A percentile compares a stretch with the other conserved stretches of the same genome.
phyloP scores from a whole-genome alignment of 352 stramenopile genomes.

The Phytopythium ostracodes region DNA sequence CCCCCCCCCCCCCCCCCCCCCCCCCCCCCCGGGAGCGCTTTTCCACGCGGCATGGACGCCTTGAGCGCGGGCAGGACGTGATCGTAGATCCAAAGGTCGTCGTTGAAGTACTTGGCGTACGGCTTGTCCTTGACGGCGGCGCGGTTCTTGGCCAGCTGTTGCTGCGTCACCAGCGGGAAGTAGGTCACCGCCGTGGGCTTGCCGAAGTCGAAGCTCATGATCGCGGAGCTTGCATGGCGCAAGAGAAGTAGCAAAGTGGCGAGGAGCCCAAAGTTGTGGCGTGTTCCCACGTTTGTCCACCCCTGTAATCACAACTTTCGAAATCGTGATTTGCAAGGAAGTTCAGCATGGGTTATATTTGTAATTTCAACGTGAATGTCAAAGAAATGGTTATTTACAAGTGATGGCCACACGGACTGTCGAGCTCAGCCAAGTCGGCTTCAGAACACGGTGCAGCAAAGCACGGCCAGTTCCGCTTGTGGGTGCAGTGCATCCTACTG shows the following conservation, averaged over 20 bases:
- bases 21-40: too few relatives aligned
- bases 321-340: too few relatives aligned
- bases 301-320: too few relatives aligned
- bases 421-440: not conserved
- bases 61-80: constrained; percentile 1
- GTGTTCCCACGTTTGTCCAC: too few relatives aligned
- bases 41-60: not conserved
- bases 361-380: too few relatives aligned
- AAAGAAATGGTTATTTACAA: too few relatives aligned
- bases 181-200: constrained; percentile 3
- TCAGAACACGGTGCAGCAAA: not conserved
- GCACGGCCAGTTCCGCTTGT: not conserved
- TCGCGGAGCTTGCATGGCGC: not conserved
- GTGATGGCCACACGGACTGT: too few relatives aligned
- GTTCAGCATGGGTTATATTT: too few relatives aligned
- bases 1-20: too few relatives aligned
- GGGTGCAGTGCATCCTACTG: not conserved
- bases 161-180: not conserved
- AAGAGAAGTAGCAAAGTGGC: too few relatives aligned
- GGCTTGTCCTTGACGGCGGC: not conserved
- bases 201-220: constrained; percentile 2
- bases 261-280: too few relatives aligned
- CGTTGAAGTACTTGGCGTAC: constrained; percentile 6
- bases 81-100: constrained; percentile 3
- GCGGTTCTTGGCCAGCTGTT: not conserved